A percentile compares a stretch with the other conserved stretches of the same genome.
phyloP scores from a whole-genome alignment of 306 rosid genomes.

The Cucumis melo region DNA sequence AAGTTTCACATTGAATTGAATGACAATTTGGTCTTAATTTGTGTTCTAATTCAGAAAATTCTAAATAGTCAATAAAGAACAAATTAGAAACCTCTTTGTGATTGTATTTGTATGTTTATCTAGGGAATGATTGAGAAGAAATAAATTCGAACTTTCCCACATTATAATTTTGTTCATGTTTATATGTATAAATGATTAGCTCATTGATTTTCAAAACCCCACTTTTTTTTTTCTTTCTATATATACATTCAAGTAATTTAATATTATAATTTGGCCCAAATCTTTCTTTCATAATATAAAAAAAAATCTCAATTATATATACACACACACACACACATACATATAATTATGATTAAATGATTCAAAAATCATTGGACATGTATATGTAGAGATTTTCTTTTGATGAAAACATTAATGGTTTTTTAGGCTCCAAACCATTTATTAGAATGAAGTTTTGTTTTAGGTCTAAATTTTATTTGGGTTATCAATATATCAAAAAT shows the following conservation, averaged over 20 bases:
- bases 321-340: background rate
- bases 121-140: conserved; percentile 2
- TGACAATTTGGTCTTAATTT: background rate
- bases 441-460: background rate
- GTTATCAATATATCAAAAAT: no score
- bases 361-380: background rate
- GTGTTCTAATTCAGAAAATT: background rate
- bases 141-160: background rate
- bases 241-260: background rate
- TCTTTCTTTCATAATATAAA: background rate
- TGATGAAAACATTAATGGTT: background rate
- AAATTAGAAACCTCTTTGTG: background rate
- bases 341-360: background rate
- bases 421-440: background rate
- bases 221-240: background rate
- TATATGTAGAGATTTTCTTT: background rate
- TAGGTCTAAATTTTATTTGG: background rate
- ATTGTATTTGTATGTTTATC: background rate
- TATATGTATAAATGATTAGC: background rate
- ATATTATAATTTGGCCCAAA: background rate
- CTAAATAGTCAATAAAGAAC: background rate
- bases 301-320: background rate
- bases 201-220: conserved; percentile 1
- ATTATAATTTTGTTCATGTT: conserved; percentile 1
- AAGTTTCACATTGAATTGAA: background rate